Percentiles rank a stretch among this genome's conserved stretches.
phyloP scores from a whole-genome alignment of 1,284 basidiomycete genomes.

The Calocybe gambosa region DNA sequence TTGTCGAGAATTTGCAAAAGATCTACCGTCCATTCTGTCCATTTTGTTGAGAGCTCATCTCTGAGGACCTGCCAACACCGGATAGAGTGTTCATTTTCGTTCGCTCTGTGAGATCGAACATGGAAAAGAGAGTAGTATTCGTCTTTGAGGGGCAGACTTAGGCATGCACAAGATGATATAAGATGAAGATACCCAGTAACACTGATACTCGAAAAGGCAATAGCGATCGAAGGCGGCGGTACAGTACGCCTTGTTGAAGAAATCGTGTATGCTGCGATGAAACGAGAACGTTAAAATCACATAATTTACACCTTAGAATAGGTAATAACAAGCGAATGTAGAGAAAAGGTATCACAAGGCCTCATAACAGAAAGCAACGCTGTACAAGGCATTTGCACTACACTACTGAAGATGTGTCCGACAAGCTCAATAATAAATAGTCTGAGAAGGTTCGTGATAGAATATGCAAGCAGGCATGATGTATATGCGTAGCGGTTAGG shows the following conservation, averaged over 20 bases:
- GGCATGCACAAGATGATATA: conserved; percentile 10
- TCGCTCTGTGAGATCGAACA: conserved; percentile 8
- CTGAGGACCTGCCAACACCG: neutral
- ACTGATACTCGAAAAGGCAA: conserved; percentile 16
- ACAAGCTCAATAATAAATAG: conserved; percentile 12
- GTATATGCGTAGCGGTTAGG: conserved; percentile 9
- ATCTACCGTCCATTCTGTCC: neutral
- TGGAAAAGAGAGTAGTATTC: conserved; percentile 4
- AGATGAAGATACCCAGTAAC: too few relatives aligned
- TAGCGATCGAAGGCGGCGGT: neutral
- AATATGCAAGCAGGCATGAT: conserved; percentile 16
- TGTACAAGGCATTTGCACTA: neutral
- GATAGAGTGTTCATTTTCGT: conserved; percentile 1
- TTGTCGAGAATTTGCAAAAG: neutral
- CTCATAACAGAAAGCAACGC: conserved; percentile 4
- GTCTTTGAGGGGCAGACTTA: neutral
- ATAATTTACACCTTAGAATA: conserved; percentile 6
- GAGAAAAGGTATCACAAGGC: neutral
- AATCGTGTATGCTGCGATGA: too few relatives aligned
- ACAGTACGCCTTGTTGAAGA: neutral
- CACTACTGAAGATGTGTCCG: conserved; percentile 10
- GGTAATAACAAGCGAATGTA: conserved; percentile 2
- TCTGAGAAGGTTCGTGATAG: conserved; percentile 11
- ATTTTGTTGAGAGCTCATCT: neutral
- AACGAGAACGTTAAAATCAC: neutral